Conservation (phyloP, 352 stramenopile species). For the Pythium phragmitis region DNA sequence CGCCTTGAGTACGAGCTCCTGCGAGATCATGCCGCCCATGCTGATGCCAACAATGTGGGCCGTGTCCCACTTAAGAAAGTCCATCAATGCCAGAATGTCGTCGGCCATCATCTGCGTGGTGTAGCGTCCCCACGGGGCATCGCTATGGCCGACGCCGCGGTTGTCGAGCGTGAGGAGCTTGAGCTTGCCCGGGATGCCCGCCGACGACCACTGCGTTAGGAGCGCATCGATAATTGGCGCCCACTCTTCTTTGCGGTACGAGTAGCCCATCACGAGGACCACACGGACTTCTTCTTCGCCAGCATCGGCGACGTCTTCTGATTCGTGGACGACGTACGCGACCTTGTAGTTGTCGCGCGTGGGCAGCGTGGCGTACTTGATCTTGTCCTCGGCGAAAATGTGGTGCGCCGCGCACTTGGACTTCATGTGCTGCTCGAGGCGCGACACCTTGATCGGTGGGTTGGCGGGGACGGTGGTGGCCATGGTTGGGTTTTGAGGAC, state of each 20-base stretch:
- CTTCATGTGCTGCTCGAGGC: slow-evolving; percentile 11
- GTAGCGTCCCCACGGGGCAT: slow-evolving; percentile 54
- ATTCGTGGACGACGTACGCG: slow-evolving; percentile 32
- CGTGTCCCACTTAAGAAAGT: slow-evolving; percentile 46
- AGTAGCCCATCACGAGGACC: slow-evolving; percentile 35
- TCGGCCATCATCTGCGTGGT: slow-evolving; percentile 58
- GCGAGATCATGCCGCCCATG: slow-evolving; percentile 48
- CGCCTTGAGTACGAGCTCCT: slow-evolving; percentile 47
- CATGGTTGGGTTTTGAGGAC: not conserved
- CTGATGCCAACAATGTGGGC: slow-evolving; percentile 48
- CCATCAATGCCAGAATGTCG: slow-evolving; percentile 58
- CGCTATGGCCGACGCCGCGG: slow-evolving; percentile 45
- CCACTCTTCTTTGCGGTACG: slow-evolving; percentile 28
- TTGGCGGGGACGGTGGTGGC: not conserved
- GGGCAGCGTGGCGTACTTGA: not conserved
- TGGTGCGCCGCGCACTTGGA: slow-evolving; percentile 3
- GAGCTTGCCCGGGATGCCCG: slow-evolving; percentile 18
- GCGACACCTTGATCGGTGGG: not conserved
- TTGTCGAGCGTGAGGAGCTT: slow-evolving; percentile 63
- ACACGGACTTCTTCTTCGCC: slow-evolving; percentile 23
- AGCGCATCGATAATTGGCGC: slow-evolving; percentile 22
- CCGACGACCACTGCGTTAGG: slow-evolving; percentile 7
- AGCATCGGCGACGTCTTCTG: not conserved
- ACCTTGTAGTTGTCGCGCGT: slow-evolving; percentile 33
- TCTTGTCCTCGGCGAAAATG: slow-evolving; percentile 8